Evolutionary conservation across 2,329 filamentous ascomycete genomes (phyloP), one percentile per base, ranked within the genome.

Genomic region (Alternaria viburni): DNA sequence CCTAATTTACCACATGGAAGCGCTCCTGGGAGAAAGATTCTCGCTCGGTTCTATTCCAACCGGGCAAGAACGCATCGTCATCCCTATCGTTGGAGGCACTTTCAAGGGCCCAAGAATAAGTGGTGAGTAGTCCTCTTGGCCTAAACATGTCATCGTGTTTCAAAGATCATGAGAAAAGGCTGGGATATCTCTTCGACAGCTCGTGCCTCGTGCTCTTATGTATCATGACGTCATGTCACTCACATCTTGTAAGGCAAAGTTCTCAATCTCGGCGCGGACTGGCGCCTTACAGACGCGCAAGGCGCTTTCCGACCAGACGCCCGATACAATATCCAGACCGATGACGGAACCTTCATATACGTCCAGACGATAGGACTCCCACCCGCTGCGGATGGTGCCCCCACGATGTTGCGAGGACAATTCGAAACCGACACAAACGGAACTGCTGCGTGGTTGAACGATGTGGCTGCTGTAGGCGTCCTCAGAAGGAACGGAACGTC

Each of bases 381-480:
- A 7, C 69, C 73, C 15, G 54, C 25, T 19, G 55, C 70, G 4
- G 69, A 70, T 54, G 77, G 74, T 5, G 30, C 28, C 15, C 65
- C 68, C 1, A 69, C 77, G 25, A 71, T 80, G 67, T 25, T 81
- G 60, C 63, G 77, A 10, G 72, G 75, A 2, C 61, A 72, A 25
- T 79, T 81, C 43, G 79, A 81, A 61, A 79, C 79, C 8, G 72
- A 72, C 3, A 66, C 59, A 5, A 74, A 76, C 51, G 69, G 72
- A 50, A 69, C 70, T 8, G 79, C 79, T 57, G 74, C 75, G 36
- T 81, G 79, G 79, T 65, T 81, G 66, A 81, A 80, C 50, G 76
- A 79, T 65, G 69, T 80, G 32, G 76, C 79, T 15, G 75, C 67
- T 17, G 69, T 75, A 15, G 73, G 71, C 15, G 69, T 73, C 17